Base-by-base conservation (phyloP, 225 moss, liverwort and hornwort genomes). In the Ulota crispa region DNA sequence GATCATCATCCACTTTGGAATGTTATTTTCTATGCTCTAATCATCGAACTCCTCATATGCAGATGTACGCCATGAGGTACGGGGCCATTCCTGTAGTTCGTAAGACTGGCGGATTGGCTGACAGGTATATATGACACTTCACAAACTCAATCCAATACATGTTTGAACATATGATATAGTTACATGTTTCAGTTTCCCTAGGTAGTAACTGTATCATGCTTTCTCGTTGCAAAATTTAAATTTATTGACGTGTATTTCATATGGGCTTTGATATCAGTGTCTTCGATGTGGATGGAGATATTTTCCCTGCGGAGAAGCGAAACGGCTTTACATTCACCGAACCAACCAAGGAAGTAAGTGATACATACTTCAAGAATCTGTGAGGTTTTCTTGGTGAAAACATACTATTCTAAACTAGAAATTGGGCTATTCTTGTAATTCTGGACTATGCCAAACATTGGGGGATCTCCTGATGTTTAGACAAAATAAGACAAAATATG, bases 101-200 rank as follows among this genome's bases (percentile, higher is more conserved):
- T 27, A 94, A 93, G 88, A 94, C 93, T 45, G 94, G 96, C 36
- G 94, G 96, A 77, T 84, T 96, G 73, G 91, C 91, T 64, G 96
- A 96, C 87, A 92, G 93, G 96, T 93, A 57, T 71, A 67, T 47
- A 52, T 54, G 63, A 65, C 27, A 72, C 31, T 43, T 37, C 66
- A 61, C 52, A 10, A 0, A 39, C 26, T 75, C 20, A 81, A 65
- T 77, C 36, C 12, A 39, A 11, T 55, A 11, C 45, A 11, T 27
- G 26, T 31, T 80, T 13, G 18, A 37, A 77, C 16, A 32, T 15
- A 42, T 32, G 32, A 28, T 70, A 32, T 16, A 21, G 11, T 39
- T 20, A 36, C 6, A 9, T 74, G 5, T 68, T 27, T 45, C 5
- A 47, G 16, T 59, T 57, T 55, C 36, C 68, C 30, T 0, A n/a